These are phyloP conservation scores for Kluyveromyces aestuarii DNA, from an alignment of 805 yeast species.

Conservation along the genomic window DNA sequence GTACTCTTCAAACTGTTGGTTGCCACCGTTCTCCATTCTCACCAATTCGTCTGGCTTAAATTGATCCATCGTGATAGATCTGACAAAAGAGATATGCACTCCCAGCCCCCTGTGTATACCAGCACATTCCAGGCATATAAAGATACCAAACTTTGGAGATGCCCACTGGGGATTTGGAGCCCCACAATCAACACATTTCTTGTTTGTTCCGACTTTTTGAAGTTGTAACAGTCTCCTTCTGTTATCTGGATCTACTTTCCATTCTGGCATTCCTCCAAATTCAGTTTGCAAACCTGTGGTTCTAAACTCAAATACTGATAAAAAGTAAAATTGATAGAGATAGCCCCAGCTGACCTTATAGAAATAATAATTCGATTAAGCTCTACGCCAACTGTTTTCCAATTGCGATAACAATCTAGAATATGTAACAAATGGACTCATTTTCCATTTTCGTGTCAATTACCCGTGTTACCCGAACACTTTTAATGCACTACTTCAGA, in stretches of 20 bases:
- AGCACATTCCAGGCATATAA: slow-evolving; percentile 96
- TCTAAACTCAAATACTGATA: too few species aligned
- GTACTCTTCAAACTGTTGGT: slow-evolving; percentile 61
- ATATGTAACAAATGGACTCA: too few species aligned
- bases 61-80: slow-evolving; percentile 97
- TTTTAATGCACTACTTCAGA: too few species aligned
- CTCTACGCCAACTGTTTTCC: too few species aligned
- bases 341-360: too few species aligned
- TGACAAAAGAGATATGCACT: slow-evolving; percentile 91
- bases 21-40: slow-evolving; percentile 93
- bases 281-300: too few species aligned
- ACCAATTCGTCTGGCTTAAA: slow-evolving; percentile 86
- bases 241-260: slow-evolving; percentile 92
- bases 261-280: slow-evolving; percentile 36
- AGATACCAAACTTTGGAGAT: slow-evolving; percentile 94
- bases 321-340: too few species aligned
- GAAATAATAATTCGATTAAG: too few species aligned
- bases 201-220: slow-evolving; percentile 77
- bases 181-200: slow-evolving; percentile 85
- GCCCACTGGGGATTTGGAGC: slow-evolving; percentile 99
- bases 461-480: too few species aligned
- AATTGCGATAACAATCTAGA: too few species aligned
- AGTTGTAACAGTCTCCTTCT: slow-evolving; percentile 68
- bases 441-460: too few species aligned
- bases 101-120: slow-evolving; percentile 95